These are phyloP conservation scores for Dryas drummondii DNA, from an alignment of 306 rosid genomes.

Conservation along the genomic window DNA sequence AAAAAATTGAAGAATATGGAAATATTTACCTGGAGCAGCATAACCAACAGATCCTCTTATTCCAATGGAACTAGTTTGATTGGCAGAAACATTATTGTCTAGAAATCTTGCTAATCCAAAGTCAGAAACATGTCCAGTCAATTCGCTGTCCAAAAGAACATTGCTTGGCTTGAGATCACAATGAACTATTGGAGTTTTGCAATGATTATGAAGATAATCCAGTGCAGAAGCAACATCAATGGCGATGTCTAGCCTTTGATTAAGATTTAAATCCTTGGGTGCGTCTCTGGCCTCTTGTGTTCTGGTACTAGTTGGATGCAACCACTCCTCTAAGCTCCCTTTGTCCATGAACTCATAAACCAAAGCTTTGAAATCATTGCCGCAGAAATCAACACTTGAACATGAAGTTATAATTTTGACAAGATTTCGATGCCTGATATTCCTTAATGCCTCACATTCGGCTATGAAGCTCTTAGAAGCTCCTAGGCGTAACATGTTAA, in stretches of 20 bases:
- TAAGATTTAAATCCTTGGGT: neutral
- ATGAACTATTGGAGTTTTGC: neutral
- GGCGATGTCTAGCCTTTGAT: neutral
- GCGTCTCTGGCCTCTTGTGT: neutral
- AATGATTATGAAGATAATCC: neutral
- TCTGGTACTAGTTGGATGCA: neutral
- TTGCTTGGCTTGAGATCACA: neutral
- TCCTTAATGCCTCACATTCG: slow-evolving; percentile 22
- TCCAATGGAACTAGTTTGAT: neutral
- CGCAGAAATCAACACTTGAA: slow-evolving; percentile 18
- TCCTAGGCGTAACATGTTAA: slow-evolving; percentile 5
- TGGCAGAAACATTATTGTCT: neutral
- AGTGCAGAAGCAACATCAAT: neutral
- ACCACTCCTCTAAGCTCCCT: too few relatives aligned
- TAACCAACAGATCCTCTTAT: slow-evolving; percentile 5
- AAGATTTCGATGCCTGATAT: slow-evolving; percentile 25
- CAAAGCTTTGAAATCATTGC: slow-evolving; percentile 15
- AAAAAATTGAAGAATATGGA: too few relatives aligned
- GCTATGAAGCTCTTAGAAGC: slow-evolving; percentile 24
- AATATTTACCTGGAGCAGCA: neutral
- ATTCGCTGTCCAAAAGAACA: neutral
- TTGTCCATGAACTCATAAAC: neutral
- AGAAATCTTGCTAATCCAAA: neutral
- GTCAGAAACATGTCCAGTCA: neutral
- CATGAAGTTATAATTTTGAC: slow-evolving; percentile 22